Conservation (phyloP, 2,329 filamentous ascomycete genomes). For the Aspergillus ibericus region DNA sequence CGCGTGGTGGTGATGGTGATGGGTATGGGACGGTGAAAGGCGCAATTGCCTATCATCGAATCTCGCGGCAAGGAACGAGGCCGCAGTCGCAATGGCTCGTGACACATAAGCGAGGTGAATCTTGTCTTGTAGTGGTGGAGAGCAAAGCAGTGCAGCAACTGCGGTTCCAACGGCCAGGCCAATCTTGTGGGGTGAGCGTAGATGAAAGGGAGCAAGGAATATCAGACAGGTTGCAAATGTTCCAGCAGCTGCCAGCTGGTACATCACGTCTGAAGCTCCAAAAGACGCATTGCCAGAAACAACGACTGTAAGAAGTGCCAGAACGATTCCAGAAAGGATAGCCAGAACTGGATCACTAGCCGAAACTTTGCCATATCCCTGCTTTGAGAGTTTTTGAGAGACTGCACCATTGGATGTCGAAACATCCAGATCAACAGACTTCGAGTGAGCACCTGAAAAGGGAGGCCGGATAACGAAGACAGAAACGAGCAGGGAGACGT, state of each 20-base stretch:
- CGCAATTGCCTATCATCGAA: constrained; percentile 35
- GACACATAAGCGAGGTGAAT: constrained; percentile 28
- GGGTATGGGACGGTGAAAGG: constrained; percentile 33
- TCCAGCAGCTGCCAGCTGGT: constrained; percentile 23
- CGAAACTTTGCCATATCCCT: constrained; percentile 12
- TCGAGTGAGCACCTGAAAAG: constrained; percentile 27
- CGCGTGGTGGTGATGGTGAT: constrained; percentile 36
- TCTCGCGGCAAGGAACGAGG: constrained; percentile 34
- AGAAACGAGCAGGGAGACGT: constrained; percentile 48
- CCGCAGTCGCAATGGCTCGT: constrained; percentile 27
- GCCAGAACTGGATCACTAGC: constrained; percentile 30
- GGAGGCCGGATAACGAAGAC: constrained; percentile 53
- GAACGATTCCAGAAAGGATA: constrained; percentile 26
- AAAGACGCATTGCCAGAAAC: constrained; percentile 25
- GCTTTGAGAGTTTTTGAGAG: constrained; percentile 14
- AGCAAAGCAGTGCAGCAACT: constrained; percentile 30
- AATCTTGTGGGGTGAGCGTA: constrained; percentile 33
- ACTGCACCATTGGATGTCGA: constrained; percentile 1
- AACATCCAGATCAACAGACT: constrained; percentile 25
- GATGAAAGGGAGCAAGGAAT: constrained; percentile 21
- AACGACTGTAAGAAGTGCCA: constrained; percentile 27
- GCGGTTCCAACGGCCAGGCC: constrained; percentile 32
- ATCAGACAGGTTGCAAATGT: constrained; percentile 31
- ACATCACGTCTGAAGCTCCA: constrained; percentile 22
- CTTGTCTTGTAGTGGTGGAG: constrained; percentile 29